Percentiles rank a stretch among this genome's conserved stretches.
phyloP scores from a whole-genome alignment of 2,329 filamentous ascomycete genomes.

The Sarocladiaceae sp. region DNA sequence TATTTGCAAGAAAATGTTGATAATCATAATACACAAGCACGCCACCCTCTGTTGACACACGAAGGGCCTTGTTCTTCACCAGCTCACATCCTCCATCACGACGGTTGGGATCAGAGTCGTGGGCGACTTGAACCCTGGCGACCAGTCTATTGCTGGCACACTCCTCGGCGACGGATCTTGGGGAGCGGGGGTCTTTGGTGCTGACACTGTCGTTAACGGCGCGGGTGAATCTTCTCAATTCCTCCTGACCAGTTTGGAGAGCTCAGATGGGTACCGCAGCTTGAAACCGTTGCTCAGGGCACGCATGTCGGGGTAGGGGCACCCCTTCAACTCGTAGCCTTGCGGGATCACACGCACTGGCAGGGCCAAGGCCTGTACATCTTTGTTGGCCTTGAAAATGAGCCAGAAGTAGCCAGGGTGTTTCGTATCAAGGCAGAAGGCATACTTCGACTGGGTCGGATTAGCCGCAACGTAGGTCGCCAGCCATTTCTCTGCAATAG shows the following conservation, averaged over 20 bases:
- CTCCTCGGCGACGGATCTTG: background rate
- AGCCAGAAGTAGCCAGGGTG: conserved; percentile 92
- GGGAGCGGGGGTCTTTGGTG: too few species aligned
- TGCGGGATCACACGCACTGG: conserved; percentile 87
- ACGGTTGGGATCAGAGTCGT: too few species aligned
- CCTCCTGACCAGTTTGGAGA: conserved; percentile 51
- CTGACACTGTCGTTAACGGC: background rate
- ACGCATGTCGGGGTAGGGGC: conserved; percentile 89
- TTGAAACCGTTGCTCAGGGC: conserved; percentile 98
- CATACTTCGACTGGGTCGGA: conserved; percentile 86
- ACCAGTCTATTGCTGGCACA: background rate
- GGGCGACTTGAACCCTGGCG: too few species aligned
- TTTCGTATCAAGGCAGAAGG: conserved; percentile 89
- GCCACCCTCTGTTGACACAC: too few species aligned
- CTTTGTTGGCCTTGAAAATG: conserved; percentile 87
- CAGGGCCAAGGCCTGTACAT: conserved; percentile 69
- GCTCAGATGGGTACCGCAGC: conserved; percentile 61
- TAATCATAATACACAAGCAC: too few species aligned
- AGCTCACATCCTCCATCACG: too few species aligned
- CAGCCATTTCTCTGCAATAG: conserved; percentile 75
- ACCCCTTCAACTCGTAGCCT: conserved; percentile 84
- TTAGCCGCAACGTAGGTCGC: conserved; percentile 95
- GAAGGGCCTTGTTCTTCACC: too few species aligned
- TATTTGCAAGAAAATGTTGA: too few species aligned
- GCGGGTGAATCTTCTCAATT: conserved; percentile 15